These are phyloP conservation scores for Apiospora phragmitis DNA, from an alignment of 2,329 filamentous ascomycete genomes.

Conservation along the genomic window DNA sequence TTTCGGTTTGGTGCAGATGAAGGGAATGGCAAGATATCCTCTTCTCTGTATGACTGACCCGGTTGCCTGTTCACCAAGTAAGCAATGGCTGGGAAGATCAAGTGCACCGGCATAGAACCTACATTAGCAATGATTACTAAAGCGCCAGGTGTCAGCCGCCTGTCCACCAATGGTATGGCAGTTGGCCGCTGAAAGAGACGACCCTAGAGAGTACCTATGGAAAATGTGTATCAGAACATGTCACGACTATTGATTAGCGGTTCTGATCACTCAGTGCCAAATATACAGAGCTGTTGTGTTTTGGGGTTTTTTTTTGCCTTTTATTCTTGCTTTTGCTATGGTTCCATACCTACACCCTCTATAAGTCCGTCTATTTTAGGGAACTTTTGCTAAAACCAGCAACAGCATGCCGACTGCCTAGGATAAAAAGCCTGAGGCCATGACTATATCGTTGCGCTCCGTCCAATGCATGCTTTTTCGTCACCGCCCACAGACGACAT, in stretches of 20 bases:
- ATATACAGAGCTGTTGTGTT: neutral
- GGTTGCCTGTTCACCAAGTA: neutral
- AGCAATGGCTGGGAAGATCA: neutral
- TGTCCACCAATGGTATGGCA: neutral
- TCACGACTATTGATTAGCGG: neutral
- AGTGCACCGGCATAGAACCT: neutral
- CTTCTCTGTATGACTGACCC: neutral
- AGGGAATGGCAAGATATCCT: neutral
- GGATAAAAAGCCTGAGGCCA: neutral
- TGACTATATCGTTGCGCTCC: neutral
- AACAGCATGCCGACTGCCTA: neutral
- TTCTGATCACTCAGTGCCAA: neutral
- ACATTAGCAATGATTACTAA: neutral
- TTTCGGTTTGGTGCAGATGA: neutral
- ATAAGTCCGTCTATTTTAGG: slow-evolving; percentile 3
- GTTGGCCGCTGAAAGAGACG: neutral
- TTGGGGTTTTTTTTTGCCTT: neutral
- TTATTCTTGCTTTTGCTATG: slow-evolving; percentile 9
- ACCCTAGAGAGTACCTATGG: neutral
- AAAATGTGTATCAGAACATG: neutral
- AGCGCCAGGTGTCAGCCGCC: neutral
- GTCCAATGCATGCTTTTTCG: neutral
- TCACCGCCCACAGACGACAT: neutral
- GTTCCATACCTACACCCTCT: slow-evolving; percentile 1
- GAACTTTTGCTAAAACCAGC: neutral